Base-by-base conservation (phyloP, 1,139 yeast genomes). In the Lodderomyces orthopsilosis region DNA sequence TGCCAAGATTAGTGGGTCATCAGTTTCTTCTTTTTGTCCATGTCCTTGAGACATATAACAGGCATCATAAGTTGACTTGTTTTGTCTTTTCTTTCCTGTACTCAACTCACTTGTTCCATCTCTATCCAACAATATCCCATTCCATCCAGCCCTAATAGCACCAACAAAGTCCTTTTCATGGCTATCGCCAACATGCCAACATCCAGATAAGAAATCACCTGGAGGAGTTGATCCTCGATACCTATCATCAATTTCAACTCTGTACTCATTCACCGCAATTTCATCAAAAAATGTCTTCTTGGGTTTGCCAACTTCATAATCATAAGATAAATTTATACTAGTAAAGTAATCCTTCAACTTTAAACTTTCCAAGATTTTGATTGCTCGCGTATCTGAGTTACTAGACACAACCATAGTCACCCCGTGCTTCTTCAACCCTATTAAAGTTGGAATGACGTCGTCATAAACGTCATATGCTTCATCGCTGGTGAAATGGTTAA, bases 181-280 rank as follows among this genome's bases (percentile, higher is more conserved):
- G 47, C 75, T 79, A 56, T 84, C 90, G 0, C 91, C 91, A 35
- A 83, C 65, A 55, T 84, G 91, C 86, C 86, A 83, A 45, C 72
- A 58, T 38, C 58, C 53, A 32, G 63, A 50, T 22, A 62, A 46
- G 43, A 49, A 60, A 23, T 34, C 26, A 3, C 40, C 35, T n/a
- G 51, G 48, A 33, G 45, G 44, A 10, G 52, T 36, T 42, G 48
- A 47, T 2, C 49, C 52, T 4, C 47, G 43, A 23, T 35, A 43
- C 7, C 39, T 28, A 2, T 34, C 37, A 14, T 45, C 28, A 5
- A 30, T 30, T 14, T 28, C 33, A 9, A 35, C 30, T 23, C 35
- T 37, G 17, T 42, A 40, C 13, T 38, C 36, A 22, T 41, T 38
- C 22, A 44, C 40, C 12, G 48, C 45, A 6, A 79, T 73, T 15